Base-by-base conservation (phyloP, 1,284 basidiomycete genomes). In the Boletus putidus region DNA sequence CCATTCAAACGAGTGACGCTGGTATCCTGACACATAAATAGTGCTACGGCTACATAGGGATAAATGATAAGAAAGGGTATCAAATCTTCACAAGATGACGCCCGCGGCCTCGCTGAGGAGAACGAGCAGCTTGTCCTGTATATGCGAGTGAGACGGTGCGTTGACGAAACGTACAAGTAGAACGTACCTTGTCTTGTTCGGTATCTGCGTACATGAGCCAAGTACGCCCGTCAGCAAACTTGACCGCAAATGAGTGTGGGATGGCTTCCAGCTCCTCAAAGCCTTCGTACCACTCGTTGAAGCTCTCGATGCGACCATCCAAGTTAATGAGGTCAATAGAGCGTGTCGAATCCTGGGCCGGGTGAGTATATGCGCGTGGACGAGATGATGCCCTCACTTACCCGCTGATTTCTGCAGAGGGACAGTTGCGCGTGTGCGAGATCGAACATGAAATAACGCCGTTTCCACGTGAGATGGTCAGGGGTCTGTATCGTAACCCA, bases 231-330 rank as follows among this genome's bases (percentile, higher is more conserved):
- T 83, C 80, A 31, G 73, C 74, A 65, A 89, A 84, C 62, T 84
- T 84, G 25, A 91, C 72, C 2, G 82, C 87, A 71, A 91, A 89
- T 1, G 89, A 87, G 65, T 86, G 77, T 5, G 86, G 80, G 46
- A 91, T 85, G 5, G 87, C 80, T 68, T 86, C 81, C 27, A 91
- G 73, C 53, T 89, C 87, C 61, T 90, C 89, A 60, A 83, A 88
- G 3, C 88, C 88, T 57, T 90, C 85, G 57, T 82, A 78, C 81
- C 86, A 88, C 66, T 91, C 89, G 53, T 79, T 77, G 55, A 88
- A 67, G 12, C 73, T 79, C 44, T 73, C 72, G 11, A 87, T 70
- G 20, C 76, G 68, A 18, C 76, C 79, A 3, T 78, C 75, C 36
- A 89, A 70, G 10, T 78, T 69, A 21, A 87, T 59, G 33, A 79